phyloP scores from a whole-genome alignment of 23 red algal genomes.

The Chondrus crispus region DNA sequence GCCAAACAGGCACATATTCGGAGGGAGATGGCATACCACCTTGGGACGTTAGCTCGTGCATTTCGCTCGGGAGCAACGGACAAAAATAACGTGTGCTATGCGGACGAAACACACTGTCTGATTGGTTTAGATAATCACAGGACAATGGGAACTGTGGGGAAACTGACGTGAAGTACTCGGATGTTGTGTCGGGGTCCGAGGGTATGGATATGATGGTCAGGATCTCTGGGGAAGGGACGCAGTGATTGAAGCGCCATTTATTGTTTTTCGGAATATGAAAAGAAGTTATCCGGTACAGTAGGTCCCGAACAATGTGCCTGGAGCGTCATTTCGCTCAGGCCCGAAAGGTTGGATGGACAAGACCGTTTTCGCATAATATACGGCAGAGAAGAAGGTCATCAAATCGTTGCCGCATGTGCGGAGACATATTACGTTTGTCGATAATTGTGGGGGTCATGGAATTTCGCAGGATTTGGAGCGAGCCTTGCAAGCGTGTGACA shows the following conservation, averaged over 20 bases:
- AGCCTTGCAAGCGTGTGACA: neutral
- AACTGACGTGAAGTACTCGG: neutral
- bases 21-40: too few relatives aligned
- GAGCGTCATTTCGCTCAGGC: neutral
- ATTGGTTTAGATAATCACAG: neutral
- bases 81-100: neutral
- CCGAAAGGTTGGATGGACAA: neutral
- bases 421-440: neutral
- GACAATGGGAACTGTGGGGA: neutral
- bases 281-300: neutral
- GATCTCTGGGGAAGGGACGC: neutral
- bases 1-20: too few relatives aligned
- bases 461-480: neutral
- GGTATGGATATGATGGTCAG: neutral
- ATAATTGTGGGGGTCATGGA: neutral
- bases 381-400: neutral
- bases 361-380: too few relatives aligned
- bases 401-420: neutral
- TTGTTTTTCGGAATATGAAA: neutral
- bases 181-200: neutral
- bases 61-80: neutral
- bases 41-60: neutral
- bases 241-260: neutral
- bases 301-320: neutral
- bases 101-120: neutral